Conservation (phyloP, 2,329 filamentous ascomycete genomes). For the Colletotrichum siamense region DNA sequence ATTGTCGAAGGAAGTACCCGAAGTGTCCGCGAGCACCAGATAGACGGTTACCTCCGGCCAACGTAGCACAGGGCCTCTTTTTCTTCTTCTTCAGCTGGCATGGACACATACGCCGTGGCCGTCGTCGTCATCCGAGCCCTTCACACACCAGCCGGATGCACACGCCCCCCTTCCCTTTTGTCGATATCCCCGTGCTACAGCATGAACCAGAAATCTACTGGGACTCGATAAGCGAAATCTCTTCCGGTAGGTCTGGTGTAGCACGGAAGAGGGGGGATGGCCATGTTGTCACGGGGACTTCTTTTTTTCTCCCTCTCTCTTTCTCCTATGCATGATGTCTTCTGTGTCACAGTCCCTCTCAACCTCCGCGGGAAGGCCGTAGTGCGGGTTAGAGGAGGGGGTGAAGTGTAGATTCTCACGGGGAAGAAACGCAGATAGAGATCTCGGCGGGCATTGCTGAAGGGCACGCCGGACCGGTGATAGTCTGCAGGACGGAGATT, state of each 20-base stretch:
- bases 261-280: not conserved
- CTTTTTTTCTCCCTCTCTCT: not conserved
- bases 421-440: not conserved
- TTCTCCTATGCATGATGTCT: not conserved
- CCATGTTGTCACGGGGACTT: slow-evolving; percentile 10
- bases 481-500: not conserved
- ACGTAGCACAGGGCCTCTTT: not conserved
- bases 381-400: not conserved
- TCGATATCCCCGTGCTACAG: not conserved
- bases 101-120: not conserved
- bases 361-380: not conserved
- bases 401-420: not conserved
- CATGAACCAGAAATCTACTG: slow-evolving; percentile 6
- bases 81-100: not conserved
- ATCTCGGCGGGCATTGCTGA: not conserved
- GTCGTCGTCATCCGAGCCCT: not conserved
- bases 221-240: slow-evolving; percentile 17
- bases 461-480: not conserved
- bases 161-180: not conserved
- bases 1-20: not conserved
- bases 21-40: not conserved
- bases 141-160: not conserved
- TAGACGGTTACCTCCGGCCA: not conserved
- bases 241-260: not conserved
- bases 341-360: not conserved